Percentiles rank a stretch among this genome's conserved stretches.
Conservation (phyloP, 2,329 filamentous ascomycete species). For the Aspergillus texensis region DNA sequence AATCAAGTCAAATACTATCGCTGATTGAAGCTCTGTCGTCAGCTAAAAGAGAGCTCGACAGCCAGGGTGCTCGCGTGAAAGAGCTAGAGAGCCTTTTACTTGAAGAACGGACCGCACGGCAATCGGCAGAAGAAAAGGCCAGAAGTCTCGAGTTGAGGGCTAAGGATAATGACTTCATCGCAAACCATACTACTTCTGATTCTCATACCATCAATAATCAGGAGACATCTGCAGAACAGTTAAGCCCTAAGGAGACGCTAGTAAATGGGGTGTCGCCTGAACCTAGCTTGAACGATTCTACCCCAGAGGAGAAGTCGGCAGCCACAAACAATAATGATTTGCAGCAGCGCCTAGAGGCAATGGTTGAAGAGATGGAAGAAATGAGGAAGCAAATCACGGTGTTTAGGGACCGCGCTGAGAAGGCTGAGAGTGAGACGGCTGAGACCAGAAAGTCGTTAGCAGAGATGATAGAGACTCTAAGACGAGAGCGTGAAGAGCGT, state of each 20-base stretch:
- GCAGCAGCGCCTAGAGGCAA: slow-evolving; percentile 72
- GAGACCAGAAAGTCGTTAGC: slow-evolving; percentile 73
- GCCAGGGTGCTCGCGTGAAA: slow-evolving; percentile 76
- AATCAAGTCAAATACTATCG: slow-evolving; percentile 75
- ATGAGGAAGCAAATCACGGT: slow-evolving; percentile 78
- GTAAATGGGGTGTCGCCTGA: slow-evolving; percentile 10
- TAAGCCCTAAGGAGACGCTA: slow-evolving; percentile 14
- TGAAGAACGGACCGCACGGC: slow-evolving; percentile 78
- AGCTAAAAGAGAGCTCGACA: slow-evolving; percentile 83
- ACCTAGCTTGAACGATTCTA: slow-evolving; percentile 29
- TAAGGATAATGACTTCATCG: slow-evolving; percentile 29
- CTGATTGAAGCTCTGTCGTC: slow-evolving; percentile 82
- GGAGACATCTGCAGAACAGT: slow-evolving; percentile 10
- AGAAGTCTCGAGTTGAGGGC: slow-evolving; percentile 67
- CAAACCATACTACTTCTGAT: slow-evolving; percentile 2
- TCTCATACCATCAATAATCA: slow-evolving; percentile 4
- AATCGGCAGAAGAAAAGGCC: slow-evolving; percentile 80
- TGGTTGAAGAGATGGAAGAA: slow-evolving; percentile 78
- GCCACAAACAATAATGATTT: slow-evolving; percentile 51
- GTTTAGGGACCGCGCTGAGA: slow-evolving; percentile 77
- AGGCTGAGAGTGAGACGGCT: slow-evolving; percentile 76
- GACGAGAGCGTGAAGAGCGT: slow-evolving; percentile 65
- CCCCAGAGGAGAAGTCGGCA: slow-evolving; percentile 29
- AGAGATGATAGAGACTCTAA: slow-evolving; percentile 84
- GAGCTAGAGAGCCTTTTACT: slow-evolving; percentile 78